Percentiles rank a stretch among this genome's conserved stretches.
Conservation (phyloP, 2,329 filamentous ascomycete genomes). For the Claviceps digitariae region DNA sequence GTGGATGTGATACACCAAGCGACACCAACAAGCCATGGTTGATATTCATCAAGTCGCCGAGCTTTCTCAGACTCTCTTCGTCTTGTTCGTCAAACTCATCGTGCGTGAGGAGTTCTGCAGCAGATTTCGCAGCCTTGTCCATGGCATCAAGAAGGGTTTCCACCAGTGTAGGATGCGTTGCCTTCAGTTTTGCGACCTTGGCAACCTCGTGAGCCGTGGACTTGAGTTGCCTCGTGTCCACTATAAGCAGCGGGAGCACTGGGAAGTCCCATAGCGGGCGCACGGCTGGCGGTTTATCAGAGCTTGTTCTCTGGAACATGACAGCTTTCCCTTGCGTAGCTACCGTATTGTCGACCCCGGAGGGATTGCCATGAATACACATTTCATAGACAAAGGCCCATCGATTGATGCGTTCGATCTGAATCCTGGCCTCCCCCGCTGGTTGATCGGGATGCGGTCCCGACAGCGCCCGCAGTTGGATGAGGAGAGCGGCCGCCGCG, state of each 20-base stretch:
- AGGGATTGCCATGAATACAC: constrained; percentile 95
- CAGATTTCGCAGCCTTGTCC: constrained; percentile 52
- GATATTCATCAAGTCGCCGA: constrained; percentile 82
- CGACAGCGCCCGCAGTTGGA: constrained; percentile 77
- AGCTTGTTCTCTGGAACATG: constrained; percentile 71
- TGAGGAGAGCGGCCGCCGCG: constrained; percentile 65
- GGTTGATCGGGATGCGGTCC: constrained; percentile 90
- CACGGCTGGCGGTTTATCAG: constrained; percentile 63
- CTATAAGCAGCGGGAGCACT: constrained; percentile 75
- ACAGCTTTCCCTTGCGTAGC: constrained; percentile 88
- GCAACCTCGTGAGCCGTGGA: constrained; percentile 75
- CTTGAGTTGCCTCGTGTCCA: constrained; percentile 79
- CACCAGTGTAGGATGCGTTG: constrained; percentile 61
- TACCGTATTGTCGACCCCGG: constrained; percentile 94
- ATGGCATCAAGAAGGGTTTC: constrained; percentile 76
- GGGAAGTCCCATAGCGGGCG: constrained; percentile 75
- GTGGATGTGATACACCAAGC: constrained; percentile 86
- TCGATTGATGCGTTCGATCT: constrained; percentile 89
- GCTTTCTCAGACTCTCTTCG: constrained; percentile 49
- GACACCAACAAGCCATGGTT: constrained; percentile 90
- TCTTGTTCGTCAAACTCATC: constrained; percentile 55
- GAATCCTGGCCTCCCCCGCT: constrained; percentile 69
- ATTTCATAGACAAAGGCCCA: constrained; percentile 97
- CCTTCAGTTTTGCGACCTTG: constrained; percentile 65
- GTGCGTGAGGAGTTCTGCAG: constrained; percentile 39